Percentiles rank a stretch among this genome's conserved stretches.
These are phyloP conservation scores for Grosmannia huntii DNA, from an alignment of 2,329 filamentous ascomycete species.

Conservation along the genomic window DNA sequence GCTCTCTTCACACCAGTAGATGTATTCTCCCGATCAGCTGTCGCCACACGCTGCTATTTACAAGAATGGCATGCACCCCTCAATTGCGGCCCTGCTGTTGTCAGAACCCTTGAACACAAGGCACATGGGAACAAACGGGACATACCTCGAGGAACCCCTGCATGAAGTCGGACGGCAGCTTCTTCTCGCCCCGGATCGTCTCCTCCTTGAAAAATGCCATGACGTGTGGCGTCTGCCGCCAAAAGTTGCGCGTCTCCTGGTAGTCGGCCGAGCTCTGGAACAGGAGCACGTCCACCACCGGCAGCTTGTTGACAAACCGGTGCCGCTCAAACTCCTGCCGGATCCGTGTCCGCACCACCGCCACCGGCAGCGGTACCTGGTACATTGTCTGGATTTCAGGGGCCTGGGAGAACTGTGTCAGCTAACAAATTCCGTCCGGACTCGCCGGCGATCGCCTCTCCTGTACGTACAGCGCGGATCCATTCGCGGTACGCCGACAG, in stretches of 20 bases:
- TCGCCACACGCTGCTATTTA: background rate
- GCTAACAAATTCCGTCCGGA: background rate
- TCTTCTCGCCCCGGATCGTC: constrained; percentile 59
- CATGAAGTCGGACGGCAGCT: constrained; percentile 83
- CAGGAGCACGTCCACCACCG: constrained; percentile 77
- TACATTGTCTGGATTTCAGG: constrained; percentile 98
- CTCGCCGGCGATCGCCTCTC: background rate
- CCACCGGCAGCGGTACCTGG: constrained; percentile 77
- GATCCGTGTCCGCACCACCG: constrained; percentile 80
- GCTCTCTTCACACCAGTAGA: background rate
- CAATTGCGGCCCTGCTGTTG: background rate
- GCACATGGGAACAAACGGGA: background rate
- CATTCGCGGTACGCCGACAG: constrained; percentile 86
- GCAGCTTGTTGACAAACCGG: constrained; percentile 81
- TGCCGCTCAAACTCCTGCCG: constrained; percentile 95
- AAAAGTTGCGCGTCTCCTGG: constrained; percentile 99
- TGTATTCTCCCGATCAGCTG: background rate
- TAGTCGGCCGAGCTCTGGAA: constrained; percentile 88
- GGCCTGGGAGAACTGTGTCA: constrained; percentile 41
- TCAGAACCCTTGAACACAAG: background rate
- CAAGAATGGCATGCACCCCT: background rate
- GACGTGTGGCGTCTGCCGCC: constrained; percentile 92
- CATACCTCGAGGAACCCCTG: constrained; percentile 82
- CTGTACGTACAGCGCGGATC: constrained; percentile 75
- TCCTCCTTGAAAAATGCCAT: constrained; percentile 95